A percentile compares a stretch with the other conserved stretches of the same genome.
phyloP scores from a whole-genome alignment of 192 early-diverging fungal species.

The Entophlyctis luteolus region DNA sequence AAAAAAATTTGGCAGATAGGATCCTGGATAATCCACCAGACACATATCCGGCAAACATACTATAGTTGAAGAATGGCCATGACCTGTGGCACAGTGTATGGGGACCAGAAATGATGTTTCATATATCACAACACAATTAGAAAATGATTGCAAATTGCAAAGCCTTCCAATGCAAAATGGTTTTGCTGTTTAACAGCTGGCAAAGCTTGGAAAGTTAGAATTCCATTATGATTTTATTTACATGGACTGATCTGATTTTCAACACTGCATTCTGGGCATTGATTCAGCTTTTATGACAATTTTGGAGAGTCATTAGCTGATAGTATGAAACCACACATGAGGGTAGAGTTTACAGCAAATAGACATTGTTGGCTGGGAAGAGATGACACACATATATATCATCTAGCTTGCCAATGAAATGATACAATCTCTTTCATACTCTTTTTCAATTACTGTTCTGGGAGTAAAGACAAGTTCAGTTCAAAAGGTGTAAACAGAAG shows the following conservation, averaged over 20 bases:
- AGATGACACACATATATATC: conserved; percentile 11
- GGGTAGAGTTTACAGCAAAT: not conserved
- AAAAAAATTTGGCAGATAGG: too few species aligned
- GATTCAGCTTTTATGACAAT: conserved; percentile 10
- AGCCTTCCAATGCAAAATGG: conserved; percentile 10
- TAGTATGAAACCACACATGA: conserved; percentile 11
- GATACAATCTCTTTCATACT: not conserved
- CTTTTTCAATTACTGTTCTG: conserved; percentile 8
- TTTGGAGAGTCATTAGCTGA: conserved; percentile 5
- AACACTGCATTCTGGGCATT: conserved; percentile 1
- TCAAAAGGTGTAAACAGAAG: not conserved
- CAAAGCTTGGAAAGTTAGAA: conserved; percentile 7
- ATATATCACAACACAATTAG: not conserved
- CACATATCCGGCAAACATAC: too few species aligned
- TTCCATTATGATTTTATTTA: conserved; percentile 18
- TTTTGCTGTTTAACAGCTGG: conserved; percentile 21
- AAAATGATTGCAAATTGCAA: not conserved
- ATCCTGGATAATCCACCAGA: too few species aligned
- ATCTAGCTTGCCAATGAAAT: not conserved
- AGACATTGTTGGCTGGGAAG: conserved; percentile 14
- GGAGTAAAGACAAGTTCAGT: conserved; percentile 6
- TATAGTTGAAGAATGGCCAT: too few species aligned
- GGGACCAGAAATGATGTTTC: not conserved
- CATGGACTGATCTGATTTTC: not conserved
- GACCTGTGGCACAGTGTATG: too few species aligned